phyloP scores from a whole-genome alignment of 768 basidiomycete genomes.

The Amanita jacksonii region DNA sequence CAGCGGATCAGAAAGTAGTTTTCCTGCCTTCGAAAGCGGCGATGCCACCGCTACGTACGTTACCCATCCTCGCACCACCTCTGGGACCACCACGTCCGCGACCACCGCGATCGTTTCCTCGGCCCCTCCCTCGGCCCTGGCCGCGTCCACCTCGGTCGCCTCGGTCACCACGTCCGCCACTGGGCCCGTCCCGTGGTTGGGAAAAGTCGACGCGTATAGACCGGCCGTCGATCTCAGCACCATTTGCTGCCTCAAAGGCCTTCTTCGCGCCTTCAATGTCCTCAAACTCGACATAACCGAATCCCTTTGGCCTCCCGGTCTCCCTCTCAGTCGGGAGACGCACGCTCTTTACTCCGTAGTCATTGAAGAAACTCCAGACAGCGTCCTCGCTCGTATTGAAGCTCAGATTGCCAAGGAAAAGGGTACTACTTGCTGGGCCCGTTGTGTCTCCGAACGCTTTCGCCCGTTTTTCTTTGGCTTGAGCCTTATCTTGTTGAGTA shows the following conservation, averaged over 20 bases:
- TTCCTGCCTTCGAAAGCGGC: conserved; percentile 59
- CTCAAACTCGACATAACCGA: conserved; percentile 93
- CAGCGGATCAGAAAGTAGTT: conserved; percentile 38
- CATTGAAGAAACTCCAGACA: conserved; percentile 85
- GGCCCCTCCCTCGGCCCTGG: too few species aligned
- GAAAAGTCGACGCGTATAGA: conserved; percentile 77
- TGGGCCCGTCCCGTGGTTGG: conserved; percentile 62
- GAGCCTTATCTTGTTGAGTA: conserved; percentile 45
- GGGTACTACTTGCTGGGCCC: conserved; percentile 57
- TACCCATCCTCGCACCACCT: conserved; percentile 35
- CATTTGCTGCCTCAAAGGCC: conserved; percentile 61
- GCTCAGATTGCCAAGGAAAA: conserved; percentile 90
- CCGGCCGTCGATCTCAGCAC: conserved; percentile 76
- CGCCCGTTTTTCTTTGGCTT: conserved; percentile 58
- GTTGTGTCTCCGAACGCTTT: conserved; percentile 65
- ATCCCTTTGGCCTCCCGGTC: conserved; percentile 85
- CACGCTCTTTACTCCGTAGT: conserved; percentile 81
- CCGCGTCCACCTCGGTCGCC: conserved; percentile 28
- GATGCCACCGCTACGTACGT: conserved; percentile 56
- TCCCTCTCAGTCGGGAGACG: conserved; percentile 92
- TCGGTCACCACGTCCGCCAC: conserved; percentile 38
- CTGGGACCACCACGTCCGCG: conserved; percentile 34
- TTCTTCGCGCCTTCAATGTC: conserved; percentile 71
- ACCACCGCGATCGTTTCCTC: conserved; percentile 31
- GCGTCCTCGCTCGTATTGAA: conserved; percentile 73